These are phyloP conservation scores for Neurospora africana DNA, from an alignment of 495 filamentous ascomycete genomes.

Conservation along the genomic window DNA sequence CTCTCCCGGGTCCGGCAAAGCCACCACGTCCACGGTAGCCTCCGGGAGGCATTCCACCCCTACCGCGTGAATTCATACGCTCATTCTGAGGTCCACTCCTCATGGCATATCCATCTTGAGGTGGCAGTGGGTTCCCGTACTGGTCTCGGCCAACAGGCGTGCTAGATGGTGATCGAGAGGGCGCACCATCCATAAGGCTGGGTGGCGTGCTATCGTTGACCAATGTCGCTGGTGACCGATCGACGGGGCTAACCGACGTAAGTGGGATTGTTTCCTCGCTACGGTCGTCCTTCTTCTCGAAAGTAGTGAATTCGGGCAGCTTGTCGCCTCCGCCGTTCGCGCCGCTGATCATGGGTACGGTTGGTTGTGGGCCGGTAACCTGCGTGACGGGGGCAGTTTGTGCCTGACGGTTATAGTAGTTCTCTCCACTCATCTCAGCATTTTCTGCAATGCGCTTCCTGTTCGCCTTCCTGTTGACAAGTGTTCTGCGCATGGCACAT, in stretches of 20 bases:
- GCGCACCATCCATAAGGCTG: slow-evolving; percentile 19
- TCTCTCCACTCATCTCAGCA: slow-evolving; percentile 88
- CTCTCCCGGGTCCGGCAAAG: slow-evolving; percentile 31
- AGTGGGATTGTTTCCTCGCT: slow-evolving; percentile 76
- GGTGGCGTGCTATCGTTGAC: slow-evolving; percentile 24
- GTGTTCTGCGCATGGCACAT: slow-evolving; percentile 92
- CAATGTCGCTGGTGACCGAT: slow-evolving; percentile 31
- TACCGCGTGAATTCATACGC: slow-evolving; percentile 45
- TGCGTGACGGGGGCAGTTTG: slow-evolving; percentile 30
- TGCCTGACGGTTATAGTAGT: slow-evolving; percentile 71
- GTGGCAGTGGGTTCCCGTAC: slow-evolving; percentile 52
- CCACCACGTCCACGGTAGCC: slow-evolving; percentile 47
- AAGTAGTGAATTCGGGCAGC: slow-evolving; percentile 65
- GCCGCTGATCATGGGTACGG: slow-evolving; percentile 43
- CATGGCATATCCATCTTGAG: slow-evolving; percentile 38
- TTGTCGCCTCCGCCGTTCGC: slow-evolving; percentile 45
- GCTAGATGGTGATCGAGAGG: slow-evolving; percentile 26
- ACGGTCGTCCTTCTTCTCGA: slow-evolving; percentile 53
- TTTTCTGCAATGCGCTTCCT: slow-evolving; percentile 88
- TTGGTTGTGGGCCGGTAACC: slow-evolving; percentile 38
- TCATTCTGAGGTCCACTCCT: slow-evolving; percentile 52
- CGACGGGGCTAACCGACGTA: slow-evolving; percentile 51
- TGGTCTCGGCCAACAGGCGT: slow-evolving; percentile 43
- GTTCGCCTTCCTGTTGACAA: slow-evolving; percentile 83
- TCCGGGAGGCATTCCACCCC: slow-evolving; percentile 39